Percentiles rank a stretch among this genome's conserved stretches.
Conservation (phyloP, 2,329 filamentous ascomycete genomes). For the Exophiala bonariae region DNA sequence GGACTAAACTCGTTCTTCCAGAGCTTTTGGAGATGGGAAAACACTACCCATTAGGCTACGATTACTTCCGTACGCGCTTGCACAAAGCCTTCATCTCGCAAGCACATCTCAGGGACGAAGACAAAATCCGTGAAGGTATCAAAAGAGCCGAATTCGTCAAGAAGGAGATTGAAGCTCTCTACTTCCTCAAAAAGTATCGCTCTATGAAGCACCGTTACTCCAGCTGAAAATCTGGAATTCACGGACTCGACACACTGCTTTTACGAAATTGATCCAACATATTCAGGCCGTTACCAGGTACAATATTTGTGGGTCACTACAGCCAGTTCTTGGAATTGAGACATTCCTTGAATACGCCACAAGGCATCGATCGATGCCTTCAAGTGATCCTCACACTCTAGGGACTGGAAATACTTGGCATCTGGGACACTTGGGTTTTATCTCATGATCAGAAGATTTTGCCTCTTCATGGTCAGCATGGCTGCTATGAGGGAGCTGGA, state of each 20-base stretch:
- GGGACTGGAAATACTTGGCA: no score
- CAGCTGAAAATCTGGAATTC: constrained; percentile 45
- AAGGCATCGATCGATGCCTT: no score
- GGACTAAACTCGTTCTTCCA: constrained; percentile 36
- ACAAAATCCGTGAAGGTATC: constrained; percentile 74
- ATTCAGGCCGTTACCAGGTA: constrained; percentile 33
- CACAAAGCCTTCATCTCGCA: constrained; percentile 85
- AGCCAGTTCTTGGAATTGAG: no score
- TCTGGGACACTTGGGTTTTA: no score
- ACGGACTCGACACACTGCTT: no score
- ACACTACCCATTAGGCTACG: constrained; percentile 82
- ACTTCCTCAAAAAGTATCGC: constrained; percentile 31
- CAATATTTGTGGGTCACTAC: no score
- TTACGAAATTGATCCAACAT: no score
- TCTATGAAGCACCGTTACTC: constrained; percentile 24
- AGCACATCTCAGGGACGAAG: constrained; percentile 67
- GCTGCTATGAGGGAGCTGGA: no score
- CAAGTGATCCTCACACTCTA: no score
- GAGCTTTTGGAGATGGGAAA: constrained; percentile 82
- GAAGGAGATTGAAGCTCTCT: constrained; percentile 94
- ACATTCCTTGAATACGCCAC: no score
- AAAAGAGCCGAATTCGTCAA: constrained; percentile 82
- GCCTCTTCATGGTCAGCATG: no score
- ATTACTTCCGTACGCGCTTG: constrained; percentile 77
- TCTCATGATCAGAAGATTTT: no score